Percentiles rank a stretch among this genome's conserved stretches.
These are phyloP conservation scores for Tetrapisispora fleetii DNA, from an alignment of 805 yeast species.

Conservation along the genomic window DNA sequence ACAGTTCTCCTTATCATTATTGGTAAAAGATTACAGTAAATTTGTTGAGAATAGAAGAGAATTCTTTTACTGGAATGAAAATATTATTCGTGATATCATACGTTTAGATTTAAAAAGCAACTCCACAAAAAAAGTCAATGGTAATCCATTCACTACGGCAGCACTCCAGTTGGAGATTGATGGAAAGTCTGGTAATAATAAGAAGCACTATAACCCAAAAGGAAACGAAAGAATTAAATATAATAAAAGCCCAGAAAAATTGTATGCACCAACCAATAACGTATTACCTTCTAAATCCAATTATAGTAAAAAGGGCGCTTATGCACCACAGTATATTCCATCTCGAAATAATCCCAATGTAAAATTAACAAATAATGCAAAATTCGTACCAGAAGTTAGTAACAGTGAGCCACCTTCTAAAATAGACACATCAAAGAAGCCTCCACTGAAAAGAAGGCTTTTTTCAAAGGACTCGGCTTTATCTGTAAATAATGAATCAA, in stretches of 20 bases:
- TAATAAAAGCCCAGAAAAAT: background rate
- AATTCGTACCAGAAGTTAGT: background rate
- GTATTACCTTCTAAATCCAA: background rate
- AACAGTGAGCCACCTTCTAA: background rate
- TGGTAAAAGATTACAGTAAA: slow-evolving; percentile 21
- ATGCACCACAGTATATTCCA: slow-evolving; percentile 12
- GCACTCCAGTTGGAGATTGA: slow-evolving; percentile 17
- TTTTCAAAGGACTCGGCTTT: background rate
- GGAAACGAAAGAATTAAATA: background rate
- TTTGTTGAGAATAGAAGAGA: slow-evolving; percentile 22
- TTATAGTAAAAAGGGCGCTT: slow-evolving; percentile 2
- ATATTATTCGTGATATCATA: slow-evolving; percentile 12
- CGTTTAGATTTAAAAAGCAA: slow-evolving; percentile 16
- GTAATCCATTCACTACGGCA: slow-evolving; percentile 23
- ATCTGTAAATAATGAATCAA: too few relatives aligned
- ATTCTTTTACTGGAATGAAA: slow-evolving; percentile 24
- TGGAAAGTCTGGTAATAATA: background rate
- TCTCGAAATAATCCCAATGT: slow-evolving; percentile 1
- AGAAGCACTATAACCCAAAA: background rate
- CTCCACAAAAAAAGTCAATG: background rate
- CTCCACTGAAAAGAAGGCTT: background rate
- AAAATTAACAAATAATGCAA: background rate
- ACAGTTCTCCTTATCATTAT: slow-evolving; percentile 16
- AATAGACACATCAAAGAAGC: background rate
- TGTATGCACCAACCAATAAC: slow-evolving; percentile 4